These are phyloP conservation scores for Candida michaelii DNA, from an alignment of 805 yeast genomes.

Conservation along the genomic window DNA sequence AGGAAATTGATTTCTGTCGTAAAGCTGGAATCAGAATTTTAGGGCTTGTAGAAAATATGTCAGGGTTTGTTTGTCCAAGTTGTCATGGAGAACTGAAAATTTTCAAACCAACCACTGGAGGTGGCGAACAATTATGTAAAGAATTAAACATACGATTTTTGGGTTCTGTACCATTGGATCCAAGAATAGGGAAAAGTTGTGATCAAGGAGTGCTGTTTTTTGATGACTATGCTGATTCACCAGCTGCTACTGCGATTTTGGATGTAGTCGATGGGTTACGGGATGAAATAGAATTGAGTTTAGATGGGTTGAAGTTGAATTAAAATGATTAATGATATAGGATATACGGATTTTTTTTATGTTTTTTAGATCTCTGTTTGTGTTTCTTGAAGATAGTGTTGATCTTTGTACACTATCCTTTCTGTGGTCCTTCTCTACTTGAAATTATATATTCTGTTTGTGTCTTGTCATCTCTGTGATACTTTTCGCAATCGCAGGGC, in stretches of 20 bases:
- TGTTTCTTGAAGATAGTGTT: no score
- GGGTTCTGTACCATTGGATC: conserved; percentile 95
- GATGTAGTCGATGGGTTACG: conserved; percentile 75
- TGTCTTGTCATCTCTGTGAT: no score
- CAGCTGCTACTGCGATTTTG: conserved; percentile 83
- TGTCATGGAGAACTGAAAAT: conserved; percentile 89
- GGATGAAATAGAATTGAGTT: conserved; percentile 47
- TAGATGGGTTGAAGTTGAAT: conserved; percentile 18
- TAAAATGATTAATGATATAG: background rate
- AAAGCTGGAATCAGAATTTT: conserved; percentile 84
- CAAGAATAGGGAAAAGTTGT: conserved; percentile 86
- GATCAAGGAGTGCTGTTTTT: conserved; percentile 84
- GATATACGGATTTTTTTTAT: no score
- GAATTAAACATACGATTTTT: conserved; percentile 77
- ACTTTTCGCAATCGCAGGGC: no score
- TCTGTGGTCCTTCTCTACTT: no score
- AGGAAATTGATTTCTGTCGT: conserved; percentile 91
- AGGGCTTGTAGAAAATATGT: conserved; percentile 96
- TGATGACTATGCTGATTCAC: conserved; percentile 85
- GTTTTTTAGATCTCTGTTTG: no score
- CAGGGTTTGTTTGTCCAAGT: conserved; percentile 96
- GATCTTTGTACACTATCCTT: no score
- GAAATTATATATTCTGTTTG: no score
- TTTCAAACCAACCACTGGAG: conserved; percentile 95
- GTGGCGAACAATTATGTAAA: conserved; percentile 80